phyloP scores from a whole-genome alignment of 768 basidiomycete species.

The Macrolepiota dolichaula region DNA sequence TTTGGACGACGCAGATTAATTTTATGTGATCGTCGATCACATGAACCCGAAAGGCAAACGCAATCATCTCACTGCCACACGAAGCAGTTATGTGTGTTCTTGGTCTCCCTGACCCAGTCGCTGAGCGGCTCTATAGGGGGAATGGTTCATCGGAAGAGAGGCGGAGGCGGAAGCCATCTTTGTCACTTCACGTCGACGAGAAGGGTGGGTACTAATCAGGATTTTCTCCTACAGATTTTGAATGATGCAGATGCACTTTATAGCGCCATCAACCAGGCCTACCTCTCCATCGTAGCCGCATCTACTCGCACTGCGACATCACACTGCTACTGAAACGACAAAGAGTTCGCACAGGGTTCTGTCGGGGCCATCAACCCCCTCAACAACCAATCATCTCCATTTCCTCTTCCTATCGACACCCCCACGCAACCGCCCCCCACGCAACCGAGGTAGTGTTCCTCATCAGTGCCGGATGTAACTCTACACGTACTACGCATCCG shows the following conservation, averaged over 20 bases:
- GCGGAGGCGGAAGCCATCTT: too few species aligned
- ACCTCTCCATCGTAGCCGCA: constrained; percentile 89
- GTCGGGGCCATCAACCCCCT: constrained; percentile 49
- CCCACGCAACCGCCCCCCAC: constrained; percentile 22
- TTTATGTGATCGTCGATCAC: too few species aligned
- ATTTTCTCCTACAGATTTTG: too few species aligned
- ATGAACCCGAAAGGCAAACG: too few species aligned
- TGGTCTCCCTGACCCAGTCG: too few species aligned
- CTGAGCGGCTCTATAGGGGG: too few species aligned
- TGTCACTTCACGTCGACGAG: constrained; percentile 30
- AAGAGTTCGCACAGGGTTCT: constrained; percentile 84
- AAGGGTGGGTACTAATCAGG: constrained; percentile 56
- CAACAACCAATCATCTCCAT: constrained; percentile 43
- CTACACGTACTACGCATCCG: constrained; percentile 52
- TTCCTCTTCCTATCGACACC: background rate
- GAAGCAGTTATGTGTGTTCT: too few species aligned
- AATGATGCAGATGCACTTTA: too few species aligned
- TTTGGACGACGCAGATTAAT: too few species aligned
- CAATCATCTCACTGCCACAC: too few species aligned
- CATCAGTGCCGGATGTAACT: constrained; percentile 95
- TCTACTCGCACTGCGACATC: constrained; percentile 84
- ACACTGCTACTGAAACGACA: constrained; percentile 94
- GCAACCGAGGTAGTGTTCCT: constrained; percentile 62
- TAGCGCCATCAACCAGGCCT: constrained; percentile 84
- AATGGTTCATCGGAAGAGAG: too few species aligned